These are phyloP conservation scores for Triticum aestivum DNA, from an alignment of 176 grass and related monocot species.

Conservation along the genomic window DNA sequence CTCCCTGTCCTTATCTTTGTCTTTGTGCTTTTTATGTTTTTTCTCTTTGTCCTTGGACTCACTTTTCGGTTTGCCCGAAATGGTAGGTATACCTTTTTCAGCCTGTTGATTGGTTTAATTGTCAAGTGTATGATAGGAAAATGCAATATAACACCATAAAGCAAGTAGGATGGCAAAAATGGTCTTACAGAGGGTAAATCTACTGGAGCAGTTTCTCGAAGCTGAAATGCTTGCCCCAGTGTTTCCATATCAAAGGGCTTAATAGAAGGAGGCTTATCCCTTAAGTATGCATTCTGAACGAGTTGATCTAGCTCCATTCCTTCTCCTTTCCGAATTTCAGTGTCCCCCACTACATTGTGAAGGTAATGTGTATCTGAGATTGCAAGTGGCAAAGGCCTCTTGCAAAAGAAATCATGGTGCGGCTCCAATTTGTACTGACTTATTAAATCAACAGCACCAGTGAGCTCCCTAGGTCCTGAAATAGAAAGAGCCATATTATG, in stretches of 20 bases:
- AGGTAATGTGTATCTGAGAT: conserved; percentile 96
- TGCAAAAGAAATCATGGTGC: conserved; percentile 98
- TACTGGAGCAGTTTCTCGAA: conserved; percentile 81
- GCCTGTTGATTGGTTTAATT: conserved; percentile 38
- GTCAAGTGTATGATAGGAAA: conserved; percentile 5
- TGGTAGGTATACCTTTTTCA: conserved; percentile 87
- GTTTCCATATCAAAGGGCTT: conserved; percentile 78
- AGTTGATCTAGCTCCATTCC: conserved; percentile 97
- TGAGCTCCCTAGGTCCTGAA: conserved; percentile 88
- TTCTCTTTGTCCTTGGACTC: conserved; percentile 90
- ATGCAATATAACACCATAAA: not conserved
- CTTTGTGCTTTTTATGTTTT: conserved; percentile 95
- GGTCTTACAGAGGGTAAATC: conserved; percentile 87
- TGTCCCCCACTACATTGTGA: conserved; percentile 87
- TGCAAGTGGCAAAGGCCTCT: conserved; percentile 66
- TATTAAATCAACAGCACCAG: conserved; percentile 88
- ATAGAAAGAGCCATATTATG: conserved; percentile 17
- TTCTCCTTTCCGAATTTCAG: conserved; percentile 94
- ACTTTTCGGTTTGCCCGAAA: conserved; percentile 72
- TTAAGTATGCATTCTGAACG: conserved; percentile 63
- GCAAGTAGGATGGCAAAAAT: conserved; percentile 20
- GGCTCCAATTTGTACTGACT: conserved; percentile 71
- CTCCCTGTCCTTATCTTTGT: conserved; percentile 91
- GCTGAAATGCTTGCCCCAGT: conserved; percentile 83
- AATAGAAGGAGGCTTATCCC: conserved; percentile 65